Conservation (phyloP, 2,329 filamentous ascomycete genomes). For the Colletotrichum chrysophilum region DNA sequence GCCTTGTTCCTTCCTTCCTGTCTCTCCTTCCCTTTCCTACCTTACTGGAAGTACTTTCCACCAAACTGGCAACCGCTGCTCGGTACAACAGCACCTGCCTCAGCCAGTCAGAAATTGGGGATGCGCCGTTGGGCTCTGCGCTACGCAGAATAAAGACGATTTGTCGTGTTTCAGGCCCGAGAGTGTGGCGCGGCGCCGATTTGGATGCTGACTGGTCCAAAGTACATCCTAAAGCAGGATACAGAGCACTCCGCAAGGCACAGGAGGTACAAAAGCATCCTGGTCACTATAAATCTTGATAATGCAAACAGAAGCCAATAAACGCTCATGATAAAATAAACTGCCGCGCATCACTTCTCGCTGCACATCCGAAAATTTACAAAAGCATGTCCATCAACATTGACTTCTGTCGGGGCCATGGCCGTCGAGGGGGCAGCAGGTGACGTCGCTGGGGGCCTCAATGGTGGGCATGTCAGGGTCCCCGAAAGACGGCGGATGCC, state of each 20-base stretch:
- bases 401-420: neutral
- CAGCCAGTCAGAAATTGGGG: neutral
- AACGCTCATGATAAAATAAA: neutral
- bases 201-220: neutral
- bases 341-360: neutral
- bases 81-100: neutral
- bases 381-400: neutral
- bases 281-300: neutral
- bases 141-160: neutral
- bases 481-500: neutral
- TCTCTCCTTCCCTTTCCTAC: neutral
- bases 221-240: neutral
- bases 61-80: neutral
- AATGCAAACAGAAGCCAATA: neutral
- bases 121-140: neutral
- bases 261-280: neutral
- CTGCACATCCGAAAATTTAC: neutral
- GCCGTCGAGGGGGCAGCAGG: neutral
- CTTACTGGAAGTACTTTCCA: neutral
- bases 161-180: constrained; percentile 9
- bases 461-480: constrained; percentile 11
- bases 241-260: neutral
- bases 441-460: constrained; percentile 15
- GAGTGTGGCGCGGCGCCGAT: constrained; percentile 2
- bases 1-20: neutral